Evolutionary conservation across 2,329 filamentous ascomycete species (phyloP), one percentile per base, ranked within the genome.

Genomic region (Endoconidiophora polonica): DNA sequence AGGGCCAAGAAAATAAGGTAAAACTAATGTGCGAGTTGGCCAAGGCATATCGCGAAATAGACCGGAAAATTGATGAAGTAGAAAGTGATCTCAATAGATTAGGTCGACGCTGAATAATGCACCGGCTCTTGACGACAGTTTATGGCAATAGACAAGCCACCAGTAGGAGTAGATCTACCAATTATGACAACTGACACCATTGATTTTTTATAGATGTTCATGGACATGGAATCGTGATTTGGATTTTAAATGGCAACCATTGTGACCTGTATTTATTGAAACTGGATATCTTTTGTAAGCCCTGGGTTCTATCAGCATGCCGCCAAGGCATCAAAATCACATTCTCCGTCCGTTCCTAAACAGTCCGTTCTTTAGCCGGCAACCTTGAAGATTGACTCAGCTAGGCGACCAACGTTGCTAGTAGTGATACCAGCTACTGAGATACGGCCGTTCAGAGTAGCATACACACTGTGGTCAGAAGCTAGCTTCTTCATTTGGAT

Each of bases 381-480:
- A 63, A 91, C 76, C 69, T 86, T 84, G 73, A 78, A 86, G 67
- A 91, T 90, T 62, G 82, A 74, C 72, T 90, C 80, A 54, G 85
- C 85, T 55, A 91, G 77, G 57, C 83, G 79, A 60, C 79, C 79
- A 54, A 90, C 84, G 61, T 90, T 90, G 58, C 72, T 81, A 57
- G 68, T 76, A 47, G 84, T 91, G 66, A 91, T 90, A 58, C 85
- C 85, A 43, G 85, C 85, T 49, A 91, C 83, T 44, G 82, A 87
- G 65, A 91, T 91, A 62, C 85, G 77, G 59, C 85, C 85, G 62
- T 91, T 83, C 73, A 86, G 91, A 68, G 91, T 96, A 57, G 88
- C 90, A 65, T 98, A 98, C 60, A 98, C 90, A 54, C 86, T 94
- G 76, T 91, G 86, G 73, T 96, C 86, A 73, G 93, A 87, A 58